Conservation (phyloP, 2,329 filamentous ascomycete genomes). For the Plenodomus biglobosus region DNA sequence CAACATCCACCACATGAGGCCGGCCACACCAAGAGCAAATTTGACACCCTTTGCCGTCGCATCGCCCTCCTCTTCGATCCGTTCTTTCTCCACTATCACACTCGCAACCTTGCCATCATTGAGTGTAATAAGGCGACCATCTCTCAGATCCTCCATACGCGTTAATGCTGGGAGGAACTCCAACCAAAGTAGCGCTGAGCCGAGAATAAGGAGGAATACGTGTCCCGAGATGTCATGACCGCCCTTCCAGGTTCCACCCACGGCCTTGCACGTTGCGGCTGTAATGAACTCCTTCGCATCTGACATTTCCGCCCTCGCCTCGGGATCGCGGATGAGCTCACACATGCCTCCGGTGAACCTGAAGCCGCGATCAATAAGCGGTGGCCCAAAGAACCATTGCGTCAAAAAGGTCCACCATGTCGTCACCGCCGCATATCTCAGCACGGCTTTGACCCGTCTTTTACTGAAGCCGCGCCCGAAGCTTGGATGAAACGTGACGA, state of each 20-base stretch:
- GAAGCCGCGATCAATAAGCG: slow-evolving; percentile 88
- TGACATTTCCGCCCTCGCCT: slow-evolving; percentile 50
- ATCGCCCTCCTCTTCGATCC: slow-evolving; percentile 44
- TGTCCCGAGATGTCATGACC: slow-evolving; percentile 96
- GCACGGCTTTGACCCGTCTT: slow-evolving; percentile 58
- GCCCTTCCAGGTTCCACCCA: slow-evolving; percentile 84
- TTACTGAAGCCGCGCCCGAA: slow-evolving; percentile 48
- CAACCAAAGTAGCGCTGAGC: slow-evolving; percentile 77
- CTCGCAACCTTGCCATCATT: slow-evolving; percentile 62
- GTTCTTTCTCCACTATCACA: slow-evolving; percentile 46
- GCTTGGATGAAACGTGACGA: slow-evolving; percentile 68
- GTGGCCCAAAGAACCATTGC: slow-evolving; percentile 94
- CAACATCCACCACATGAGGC: slow-evolving; percentile 88
- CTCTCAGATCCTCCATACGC: slow-evolving; percentile 50
- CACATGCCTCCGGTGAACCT: slow-evolving; percentile 85
- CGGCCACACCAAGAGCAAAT: slow-evolving; percentile 60
- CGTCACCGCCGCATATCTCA: slow-evolving; percentile 74
- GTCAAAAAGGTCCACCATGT: slow-evolving; percentile 81
- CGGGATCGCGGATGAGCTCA: slow-evolving; percentile 58
- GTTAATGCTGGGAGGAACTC: slow-evolving; percentile 70
- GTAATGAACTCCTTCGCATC: slow-evolving; percentile 61
- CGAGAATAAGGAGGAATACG: slow-evolving; percentile 86
- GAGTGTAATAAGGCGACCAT: slow-evolving; percentile 68
- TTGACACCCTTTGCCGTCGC: slow-evolving; percentile 57
- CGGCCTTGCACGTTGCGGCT: slow-evolving; percentile 76